phyloP scores from a whole-genome alignment of 2,329 filamentous ascomycete genomes.

The Metarhizium anisopliae region DNA sequence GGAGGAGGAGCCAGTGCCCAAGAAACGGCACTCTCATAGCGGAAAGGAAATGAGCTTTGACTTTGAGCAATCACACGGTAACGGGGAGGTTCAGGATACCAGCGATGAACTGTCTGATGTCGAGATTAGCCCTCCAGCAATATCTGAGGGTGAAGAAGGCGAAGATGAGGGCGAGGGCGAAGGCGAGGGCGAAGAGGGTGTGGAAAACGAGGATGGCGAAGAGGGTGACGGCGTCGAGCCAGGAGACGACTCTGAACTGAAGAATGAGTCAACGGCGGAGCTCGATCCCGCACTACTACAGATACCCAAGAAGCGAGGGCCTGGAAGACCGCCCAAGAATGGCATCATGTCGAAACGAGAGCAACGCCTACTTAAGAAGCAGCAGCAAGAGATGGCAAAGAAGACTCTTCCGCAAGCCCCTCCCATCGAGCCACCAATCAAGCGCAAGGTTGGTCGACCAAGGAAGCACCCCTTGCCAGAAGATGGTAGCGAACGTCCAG shows the following conservation, averaged over 20 bases:
- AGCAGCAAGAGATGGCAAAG: conserved; percentile 37
- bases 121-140: conserved; percentile 29
- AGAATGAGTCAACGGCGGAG: conserved; percentile 20
- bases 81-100: conserved; percentile 46
- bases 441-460: conserved; percentile 57
- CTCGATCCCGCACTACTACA: conserved; percentile 29
- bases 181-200: conserved; percentile 11
- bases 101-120: conserved; percentile 43
- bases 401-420: conserved; percentile 40
- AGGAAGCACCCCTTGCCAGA: conserved; percentile 55
- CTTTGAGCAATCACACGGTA: conserved; percentile 54
- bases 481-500: conserved; percentile 40
- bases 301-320: conserved; percentile 60
- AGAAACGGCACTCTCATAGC: conserved; percentile 42
- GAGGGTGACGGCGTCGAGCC: conserved; percentile 14
- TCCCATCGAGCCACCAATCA: conserved; percentile 41
- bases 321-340: conserved; percentile 74
- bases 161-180: conserved; percentile 18
- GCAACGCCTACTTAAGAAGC: conserved; percentile 53
- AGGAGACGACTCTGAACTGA: conserved; percentile 11
- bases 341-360: conserved; percentile 77
- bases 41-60: conserved; percentile 67
- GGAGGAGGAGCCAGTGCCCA: conserved; percentile 37
- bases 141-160: conserved; percentile 28
- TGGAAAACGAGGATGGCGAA: conserved; percentile 12